Base-by-base conservation (phyloP, 2,329 filamentous ascomycete species). In the Pseudopithomyces maydicus region DNA sequence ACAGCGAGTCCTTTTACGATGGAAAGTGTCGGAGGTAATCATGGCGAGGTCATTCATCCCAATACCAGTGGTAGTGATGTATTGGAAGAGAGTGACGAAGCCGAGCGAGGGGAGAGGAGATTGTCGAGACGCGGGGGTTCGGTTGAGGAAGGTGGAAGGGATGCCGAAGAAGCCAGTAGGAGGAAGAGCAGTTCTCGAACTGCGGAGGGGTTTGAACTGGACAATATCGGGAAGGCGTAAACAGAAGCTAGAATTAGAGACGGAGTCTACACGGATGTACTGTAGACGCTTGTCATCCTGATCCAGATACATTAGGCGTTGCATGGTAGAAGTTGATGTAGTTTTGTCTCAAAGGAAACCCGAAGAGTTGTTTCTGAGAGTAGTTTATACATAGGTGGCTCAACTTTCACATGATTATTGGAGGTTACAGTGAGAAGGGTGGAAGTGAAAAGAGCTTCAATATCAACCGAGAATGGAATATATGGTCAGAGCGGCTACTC, bases 1-100 rank as follows among this genome's bases (percentile, higher is more conserved):
- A 86, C 84, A 0, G 83, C 82, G 2, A 80, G 82, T 54, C 80
- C 80, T 20, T 79, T 82, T 15, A 83, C 84, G 3, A 76, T 85
- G 62, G 81, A 79, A 48, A 82, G 79, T 44, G 75, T 84, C 26
- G 82, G 83, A 5, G 82, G 83, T 2, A 78, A 79, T 42, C 81
- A 75, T 56, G 72, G 72, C 1, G 61, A 74, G 57, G 46, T 52
- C 1, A 48, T 62, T 4, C 52, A 48, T 19, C 46, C 36, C 8
- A 39, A 47, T 1, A 20, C 23, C 2, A 42, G 52, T 33, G 38
- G 45, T 2, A 48, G 55, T 2, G 62, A 52, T 14, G 57, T 62
- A 22, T 42, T 63, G n/a, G 56, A 65, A 26, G 66, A 68, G 57
- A 68, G 63, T 36, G 61, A 66, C 32, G 67, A 69, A 20, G 71